Percentiles rank a stretch among this genome's conserved stretches.
Evolutionary conservation across 176 grass and related monocot species (phyloP).

Genomic region (Lolium rigidum): DNA sequence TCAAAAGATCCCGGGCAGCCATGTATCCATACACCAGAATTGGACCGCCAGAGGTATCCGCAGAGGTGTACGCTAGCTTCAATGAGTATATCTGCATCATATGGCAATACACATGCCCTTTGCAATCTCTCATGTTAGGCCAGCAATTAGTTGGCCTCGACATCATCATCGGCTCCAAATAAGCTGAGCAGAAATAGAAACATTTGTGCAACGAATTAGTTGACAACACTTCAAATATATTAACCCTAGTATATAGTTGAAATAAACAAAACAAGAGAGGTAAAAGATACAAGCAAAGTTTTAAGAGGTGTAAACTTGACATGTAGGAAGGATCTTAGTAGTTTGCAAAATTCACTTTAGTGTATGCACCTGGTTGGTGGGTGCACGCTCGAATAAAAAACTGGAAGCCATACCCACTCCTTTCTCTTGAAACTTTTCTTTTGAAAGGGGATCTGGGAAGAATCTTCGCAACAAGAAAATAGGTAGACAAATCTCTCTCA

Average conservation of each 20-base stretch:
- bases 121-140: neutral
- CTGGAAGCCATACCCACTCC: no score
- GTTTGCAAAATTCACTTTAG: no score
- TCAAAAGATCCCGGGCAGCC: neutral
- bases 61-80: neutral
- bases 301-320: no score
- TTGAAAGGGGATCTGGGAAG: no score
- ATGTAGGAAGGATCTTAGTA: no score
- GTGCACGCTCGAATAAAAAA: no score
- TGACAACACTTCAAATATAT: neutral
- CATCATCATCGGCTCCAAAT: neutral
- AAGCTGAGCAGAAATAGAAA: neutral
- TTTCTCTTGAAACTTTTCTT: no score
- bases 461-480: no score
- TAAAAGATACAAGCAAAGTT: no score
- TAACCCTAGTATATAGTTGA: neutral
- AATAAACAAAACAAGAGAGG: no score
- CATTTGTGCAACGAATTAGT: neutral
- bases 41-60: neutral
- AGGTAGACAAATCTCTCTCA: no score
- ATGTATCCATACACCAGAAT: neutral
- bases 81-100: slow-evolving; percentile 15
- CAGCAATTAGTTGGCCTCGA: neutral
- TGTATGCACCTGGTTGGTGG: no score
- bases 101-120: neutral